Percentiles rank a stretch among this genome's conserved stretches.
These are phyloP conservation scores for Hortiboletus flavorubellus DNA, from an alignment of 768 basidiomycete species.

Conservation along the genomic window DNA sequence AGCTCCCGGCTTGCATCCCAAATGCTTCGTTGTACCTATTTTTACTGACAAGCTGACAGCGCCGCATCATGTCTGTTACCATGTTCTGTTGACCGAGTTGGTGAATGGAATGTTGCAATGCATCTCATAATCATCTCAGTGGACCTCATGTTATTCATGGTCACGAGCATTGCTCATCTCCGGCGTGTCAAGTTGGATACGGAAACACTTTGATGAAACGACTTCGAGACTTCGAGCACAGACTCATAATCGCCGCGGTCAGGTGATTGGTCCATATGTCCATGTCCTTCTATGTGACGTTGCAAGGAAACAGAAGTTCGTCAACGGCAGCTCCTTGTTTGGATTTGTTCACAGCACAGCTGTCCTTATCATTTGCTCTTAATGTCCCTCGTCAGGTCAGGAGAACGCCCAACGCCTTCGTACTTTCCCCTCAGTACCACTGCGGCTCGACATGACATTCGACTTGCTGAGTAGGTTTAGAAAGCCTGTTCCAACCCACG, in stretches of 20 bases:
- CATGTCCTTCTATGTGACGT: conserved; percentile 25
- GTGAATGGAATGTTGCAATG: conserved; percentile 20
- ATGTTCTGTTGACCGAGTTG: conserved; percentile 18
- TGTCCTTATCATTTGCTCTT: conserved; percentile 31
- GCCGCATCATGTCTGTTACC: conserved; percentile 18
- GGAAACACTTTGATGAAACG: conserved; percentile 26
- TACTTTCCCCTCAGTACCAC: conserved; percentile 12
- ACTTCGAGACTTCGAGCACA: conserved; percentile 28
- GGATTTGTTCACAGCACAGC: conserved; percentile 21
- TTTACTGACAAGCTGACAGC: conserved; percentile 25
- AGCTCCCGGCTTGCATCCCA: conserved; percentile 17
- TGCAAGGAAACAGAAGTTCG: conserved; percentile 25
- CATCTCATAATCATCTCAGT: conserved; percentile 8
- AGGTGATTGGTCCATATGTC: conserved; percentile 21
- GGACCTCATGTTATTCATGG: conserved; percentile 18
- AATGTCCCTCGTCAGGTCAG: conserved; percentile 26
- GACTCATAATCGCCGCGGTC: conserved; percentile 24
- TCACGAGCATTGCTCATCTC: conserved; percentile 23
- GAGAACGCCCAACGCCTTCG: conserved; percentile 1
- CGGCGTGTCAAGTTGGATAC: conserved; percentile 20
- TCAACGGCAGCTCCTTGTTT: conserved; percentile 26
- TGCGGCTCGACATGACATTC: conserved; percentile 22
- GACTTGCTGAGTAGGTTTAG: conserved; percentile 28
- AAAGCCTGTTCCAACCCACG: conserved; percentile 11
- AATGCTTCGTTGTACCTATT: conserved; percentile 30